phyloP scores from a whole-genome alignment of 1,284 basidiomycete species.

The Fomitopsis palustris region DNA sequence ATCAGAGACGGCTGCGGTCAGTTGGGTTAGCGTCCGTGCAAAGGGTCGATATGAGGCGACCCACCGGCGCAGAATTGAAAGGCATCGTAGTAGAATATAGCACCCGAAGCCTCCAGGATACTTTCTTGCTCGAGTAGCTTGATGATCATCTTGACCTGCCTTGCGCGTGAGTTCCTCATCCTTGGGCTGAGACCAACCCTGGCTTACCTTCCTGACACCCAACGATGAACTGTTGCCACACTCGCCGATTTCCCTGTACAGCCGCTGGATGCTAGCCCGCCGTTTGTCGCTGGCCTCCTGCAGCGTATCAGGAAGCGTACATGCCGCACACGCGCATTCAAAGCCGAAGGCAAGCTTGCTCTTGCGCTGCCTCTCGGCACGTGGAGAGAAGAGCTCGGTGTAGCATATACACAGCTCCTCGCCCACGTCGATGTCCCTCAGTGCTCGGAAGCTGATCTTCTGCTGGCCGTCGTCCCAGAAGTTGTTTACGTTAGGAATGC shows the following conservation, averaged over 20 bases:
- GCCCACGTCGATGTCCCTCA: slow-evolving; percentile 38
- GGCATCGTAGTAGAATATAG: slow-evolving; percentile 24
- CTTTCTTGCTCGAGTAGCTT: slow-evolving; percentile 19
- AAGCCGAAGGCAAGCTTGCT: slow-evolving; percentile 52
- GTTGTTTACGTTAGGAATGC: slow-evolving; percentile 25
- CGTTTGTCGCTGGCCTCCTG: slow-evolving; percentile 18
- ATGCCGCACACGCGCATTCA: slow-evolving; percentile 45
- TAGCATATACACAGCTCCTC: slow-evolving; percentile 64
- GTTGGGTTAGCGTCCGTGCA: neutral
- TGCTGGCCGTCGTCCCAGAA: slow-evolving; percentile 17
- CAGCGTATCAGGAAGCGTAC: slow-evolving; percentile 22
- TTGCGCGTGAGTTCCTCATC: too few species aligned
- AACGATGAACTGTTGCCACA: slow-evolving; percentile 18
- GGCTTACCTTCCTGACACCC: slow-evolving; percentile 21
- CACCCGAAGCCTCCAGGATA: slow-evolving; percentile 11
- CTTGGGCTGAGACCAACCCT: too few species aligned
- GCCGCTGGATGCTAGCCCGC: slow-evolving; percentile 11
- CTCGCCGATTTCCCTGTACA: slow-evolving; percentile 19
- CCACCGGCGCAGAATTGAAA: slow-evolving; percentile 25
- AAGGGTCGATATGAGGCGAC: neutral
- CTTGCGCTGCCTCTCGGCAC: slow-evolving; percentile 33
- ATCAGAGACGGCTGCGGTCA: slow-evolving; percentile 17
- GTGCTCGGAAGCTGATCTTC: slow-evolving; percentile 22
- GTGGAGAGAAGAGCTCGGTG: slow-evolving; percentile 27
- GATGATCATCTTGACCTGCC: slow-evolving; percentile 17